phyloP scores from a whole-genome alignment of 805 yeast species.

The Citeromyces matritensis region DNA sequence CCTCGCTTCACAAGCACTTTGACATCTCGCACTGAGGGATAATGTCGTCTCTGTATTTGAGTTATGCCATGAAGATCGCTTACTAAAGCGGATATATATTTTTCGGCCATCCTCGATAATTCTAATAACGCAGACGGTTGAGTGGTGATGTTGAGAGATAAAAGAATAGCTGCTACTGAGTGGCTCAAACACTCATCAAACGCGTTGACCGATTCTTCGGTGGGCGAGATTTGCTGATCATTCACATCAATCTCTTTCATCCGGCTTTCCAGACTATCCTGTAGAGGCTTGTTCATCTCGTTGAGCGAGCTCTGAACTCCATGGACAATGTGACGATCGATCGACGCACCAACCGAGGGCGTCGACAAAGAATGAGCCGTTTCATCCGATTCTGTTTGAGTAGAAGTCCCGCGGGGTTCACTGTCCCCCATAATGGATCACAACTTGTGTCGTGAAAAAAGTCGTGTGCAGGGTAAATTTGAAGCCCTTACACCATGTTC shows the following conservation, averaged over 20 bases:
- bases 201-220: conserved; percentile 3
- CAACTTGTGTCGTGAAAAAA: too few species aligned
- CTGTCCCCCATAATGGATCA: too few species aligned
- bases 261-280: too few species aligned
- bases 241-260: background rate
- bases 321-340: too few species aligned
- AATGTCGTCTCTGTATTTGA: conserved; percentile 43
- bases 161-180: conserved; percentile 20
- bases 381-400: too few species aligned
- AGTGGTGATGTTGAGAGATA: conserved; percentile 14
- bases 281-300: too few species aligned
- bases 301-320: too few species aligned
- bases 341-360: too few species aligned
- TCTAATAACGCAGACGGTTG: conserved; percentile 20
- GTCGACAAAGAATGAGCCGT: too few species aligned
- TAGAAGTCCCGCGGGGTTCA: too few species aligned
- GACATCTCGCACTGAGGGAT: conserved; percentile 38
- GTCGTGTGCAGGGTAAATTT: too few species aligned
- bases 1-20: conserved; percentile 26
- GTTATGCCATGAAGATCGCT: conserved; percentile 30
- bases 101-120: conserved; percentile 16
- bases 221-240: background rate
- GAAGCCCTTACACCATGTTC: too few species aligned
- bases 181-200: conserved; percentile 16
- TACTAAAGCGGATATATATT: conserved; percentile 21